Base-by-base conservation (phyloP, 2,329 filamentous ascomycete species). In the Aotearoamyces nothofagi region DNA sequence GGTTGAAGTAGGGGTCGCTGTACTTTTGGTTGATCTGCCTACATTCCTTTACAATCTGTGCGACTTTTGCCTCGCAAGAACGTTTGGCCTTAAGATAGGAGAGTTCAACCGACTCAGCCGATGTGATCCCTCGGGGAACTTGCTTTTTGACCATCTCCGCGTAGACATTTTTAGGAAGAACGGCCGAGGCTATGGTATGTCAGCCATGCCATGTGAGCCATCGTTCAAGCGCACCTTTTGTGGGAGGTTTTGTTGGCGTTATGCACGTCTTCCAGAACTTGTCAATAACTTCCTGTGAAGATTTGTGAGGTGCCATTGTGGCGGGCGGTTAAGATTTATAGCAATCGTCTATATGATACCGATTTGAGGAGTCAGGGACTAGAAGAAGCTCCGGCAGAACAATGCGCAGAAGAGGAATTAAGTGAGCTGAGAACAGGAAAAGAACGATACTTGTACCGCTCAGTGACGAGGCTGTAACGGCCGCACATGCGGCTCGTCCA, bases 11-110 rank as follows among this genome's bases (percentile, higher is more conserved):
- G n/a, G 75, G 69, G 45, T 92, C 82, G 10, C 77, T 68, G 47
- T 92, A 93, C 51, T 83, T 87, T 44, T 83, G 77, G 52, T 92
- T 92, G 33, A 83, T 60, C 6, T 79, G 66, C 13, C 71, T 63
- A 48, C 82, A 92, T 44, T 74, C 69, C 33, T 60, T 58, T 27
- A 69, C 60, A 34, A 75, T 74, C 47, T 69, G 66, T 14, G 58
- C 61, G 3, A 64, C 78, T 54, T 65, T 79, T 32, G 65, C 66
- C 30, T 60, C 62, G 52, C 82, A 92, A 33, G 75, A 66, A 13
- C 64, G 63, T 3, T 63, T 69, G 0, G 80, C 81, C 42, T 81
- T 69, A 30, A 82, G 70, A 45, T 82, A 90, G 0, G 77, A 81
- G 11, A 68, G 64, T 24, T 69, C 60, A 0, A 70, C 69, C 33